Evolutionary conservation across 2,329 filamentous ascomycete species (phyloP).

Genomic region (Talaromyces islandicus): DNA sequence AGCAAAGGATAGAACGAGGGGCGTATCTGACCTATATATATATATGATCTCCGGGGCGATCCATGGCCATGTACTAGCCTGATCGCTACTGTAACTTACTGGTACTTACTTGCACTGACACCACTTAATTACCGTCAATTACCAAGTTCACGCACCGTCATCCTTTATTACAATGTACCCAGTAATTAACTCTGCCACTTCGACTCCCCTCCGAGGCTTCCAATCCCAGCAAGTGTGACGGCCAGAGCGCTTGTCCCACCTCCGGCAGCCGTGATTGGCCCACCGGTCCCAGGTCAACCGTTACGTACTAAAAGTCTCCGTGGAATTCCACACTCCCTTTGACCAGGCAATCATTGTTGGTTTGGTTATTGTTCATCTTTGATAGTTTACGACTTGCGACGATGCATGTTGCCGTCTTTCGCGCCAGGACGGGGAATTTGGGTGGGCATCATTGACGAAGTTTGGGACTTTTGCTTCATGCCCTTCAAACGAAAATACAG

Average conservation of each 20-base stretch:
- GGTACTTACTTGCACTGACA: not conserved
- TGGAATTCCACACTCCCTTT: not conserved
- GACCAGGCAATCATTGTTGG: not conserved
- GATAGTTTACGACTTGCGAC: not conserved
- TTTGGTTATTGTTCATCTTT: not conserved
- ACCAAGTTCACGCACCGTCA: not conserved
- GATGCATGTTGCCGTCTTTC: not conserved
- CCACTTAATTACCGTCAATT: no score
- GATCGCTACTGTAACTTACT: not conserved
- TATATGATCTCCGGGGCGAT: not conserved
- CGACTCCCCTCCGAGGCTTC: not conserved
- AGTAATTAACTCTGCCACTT: not conserved
- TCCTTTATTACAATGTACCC: not conserved
- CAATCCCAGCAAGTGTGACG: not conserved
- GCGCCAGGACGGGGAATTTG: not conserved
- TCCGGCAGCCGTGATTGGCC: not conserved
- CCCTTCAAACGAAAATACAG: not conserved
- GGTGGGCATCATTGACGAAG: not conserved
- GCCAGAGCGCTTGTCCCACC: not conserved
- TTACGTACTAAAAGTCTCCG: not conserved
- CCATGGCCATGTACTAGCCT: not conserved
- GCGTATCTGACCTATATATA: conserved; percentile 1
- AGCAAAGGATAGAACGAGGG: not conserved
- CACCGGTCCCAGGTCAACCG: not conserved
- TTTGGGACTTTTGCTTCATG: not conserved